Percentiles rank a stretch among this genome's conserved stretches.
Conservation (phyloP, 768 basidiomycete genomes). For the Steccherinum ochraceum region DNA sequence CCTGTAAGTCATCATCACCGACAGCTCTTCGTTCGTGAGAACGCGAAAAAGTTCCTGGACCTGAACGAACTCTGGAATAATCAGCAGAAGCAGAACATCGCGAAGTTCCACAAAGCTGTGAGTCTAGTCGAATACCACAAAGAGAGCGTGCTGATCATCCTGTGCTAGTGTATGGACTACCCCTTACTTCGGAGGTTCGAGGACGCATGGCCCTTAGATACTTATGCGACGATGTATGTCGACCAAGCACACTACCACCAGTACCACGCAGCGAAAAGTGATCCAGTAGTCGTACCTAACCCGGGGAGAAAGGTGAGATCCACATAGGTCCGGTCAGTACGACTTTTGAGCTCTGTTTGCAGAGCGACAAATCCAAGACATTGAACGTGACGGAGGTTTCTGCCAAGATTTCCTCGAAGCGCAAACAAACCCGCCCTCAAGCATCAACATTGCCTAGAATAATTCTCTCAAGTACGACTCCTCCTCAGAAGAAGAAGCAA, state of each 20-base stretch:
- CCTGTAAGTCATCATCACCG: not conserved
- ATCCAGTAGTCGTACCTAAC: too few relatives aligned
- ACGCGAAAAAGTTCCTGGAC: not conserved
- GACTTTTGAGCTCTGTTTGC: not conserved
- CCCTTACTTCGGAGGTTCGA: not conserved
- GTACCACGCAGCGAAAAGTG: too few relatives aligned
- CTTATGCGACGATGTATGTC: not conserved
- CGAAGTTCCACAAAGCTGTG: not conserved
- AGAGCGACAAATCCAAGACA: conserved; percentile 1
- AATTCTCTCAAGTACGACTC: not conserved
- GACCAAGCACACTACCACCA: too few relatives aligned
- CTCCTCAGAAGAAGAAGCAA: not conserved
- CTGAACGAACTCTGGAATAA: not conserved
- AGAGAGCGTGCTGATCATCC: not conserved
- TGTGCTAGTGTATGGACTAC: not conserved
- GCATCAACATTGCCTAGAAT: too few relatives aligned
- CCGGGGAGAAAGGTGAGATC: not conserved
- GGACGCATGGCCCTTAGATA: not conserved
- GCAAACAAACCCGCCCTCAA: too few relatives aligned
- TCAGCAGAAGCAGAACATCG: not conserved
- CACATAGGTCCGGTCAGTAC: not conserved
- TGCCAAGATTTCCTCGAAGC: too few relatives aligned
- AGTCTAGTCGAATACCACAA: not conserved
- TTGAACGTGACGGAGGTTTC: not conserved
- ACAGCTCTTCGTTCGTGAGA: not conserved